phyloP scores from a whole-genome alignment of 371 early-diverging fungal genomes.

The Mortierella sp. region DNA sequence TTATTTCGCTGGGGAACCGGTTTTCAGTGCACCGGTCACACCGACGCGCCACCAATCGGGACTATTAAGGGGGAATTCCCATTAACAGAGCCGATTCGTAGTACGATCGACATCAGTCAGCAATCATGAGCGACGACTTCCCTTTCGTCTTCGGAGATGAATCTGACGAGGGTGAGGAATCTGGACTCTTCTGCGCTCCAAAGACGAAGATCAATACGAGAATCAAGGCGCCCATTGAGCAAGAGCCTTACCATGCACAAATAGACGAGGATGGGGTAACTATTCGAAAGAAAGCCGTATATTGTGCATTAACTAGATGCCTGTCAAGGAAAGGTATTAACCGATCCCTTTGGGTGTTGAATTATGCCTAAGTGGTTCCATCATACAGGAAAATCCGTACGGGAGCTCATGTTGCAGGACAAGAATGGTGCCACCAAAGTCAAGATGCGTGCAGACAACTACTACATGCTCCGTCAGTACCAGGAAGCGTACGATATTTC shows the following conservation, averaged over 20 bases:
- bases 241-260: constrained; percentile 39
- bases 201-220: constrained; percentile 12
- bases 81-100: too few relatives aligned
- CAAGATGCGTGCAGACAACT: constrained; percentile 50
- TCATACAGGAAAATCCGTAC: constrained; percentile 6
- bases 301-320: background rate
- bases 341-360: too few relatives aligned
- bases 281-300: background rate
- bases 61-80: background rate
- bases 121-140: constrained; percentile 42
- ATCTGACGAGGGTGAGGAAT: constrained; percentile 24
- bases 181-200: constrained; percentile 38
- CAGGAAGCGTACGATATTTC: constrained; percentile 43
- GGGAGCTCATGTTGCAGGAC: constrained; percentile 34
- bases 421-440: constrained; percentile 51
- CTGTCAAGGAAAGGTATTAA: background rate
- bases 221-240: constrained; percentile 4
- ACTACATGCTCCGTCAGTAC: constrained; percentile 41
- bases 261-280: constrained; percentile 46
- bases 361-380: constrained; percentile 39
- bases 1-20: too few relatives aligned
- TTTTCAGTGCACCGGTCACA: too few relatives aligned
- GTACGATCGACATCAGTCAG: too few relatives aligned
- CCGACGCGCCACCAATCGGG: background rate
- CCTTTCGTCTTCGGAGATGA: constrained; percentile 46